A percentile compares a stretch with the other conserved stretches of the same genome.
phyloP scores from a whole-genome alignment of 2,329 filamentous ascomycete species.

The Elsinoe batatas region DNA sequence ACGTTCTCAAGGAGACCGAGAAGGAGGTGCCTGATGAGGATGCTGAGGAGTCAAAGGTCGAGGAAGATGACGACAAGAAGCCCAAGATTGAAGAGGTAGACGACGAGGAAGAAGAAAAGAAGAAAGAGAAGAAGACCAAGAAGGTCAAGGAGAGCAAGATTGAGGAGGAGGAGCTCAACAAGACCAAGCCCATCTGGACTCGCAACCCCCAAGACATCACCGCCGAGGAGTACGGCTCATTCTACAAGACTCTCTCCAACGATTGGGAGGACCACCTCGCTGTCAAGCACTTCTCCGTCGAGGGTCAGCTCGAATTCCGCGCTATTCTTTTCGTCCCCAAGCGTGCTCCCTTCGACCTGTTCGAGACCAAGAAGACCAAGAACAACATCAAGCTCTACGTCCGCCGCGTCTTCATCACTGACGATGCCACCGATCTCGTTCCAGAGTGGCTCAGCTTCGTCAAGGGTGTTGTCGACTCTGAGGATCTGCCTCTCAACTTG shows the following conservation, averaged over 20 bases:
- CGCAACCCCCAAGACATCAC: slow-evolving; percentile 93
- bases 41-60: slow-evolving; percentile 59
- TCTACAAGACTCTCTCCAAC: slow-evolving; percentile 99
- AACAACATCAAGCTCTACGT: slow-evolving; percentile 99
- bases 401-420: slow-evolving; percentile 99
- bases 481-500: slow-evolving; percentile 98
- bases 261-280: slow-evolving; percentile 99
- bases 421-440: slow-evolving; percentile 97
- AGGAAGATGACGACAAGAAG: slow-evolving; percentile 85
- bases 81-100: slow-evolving; percentile 72
- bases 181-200: slow-evolving; percentile 99
- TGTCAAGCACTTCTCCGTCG: slow-evolving; percentile 99
- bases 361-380: slow-evolving; percentile 99
- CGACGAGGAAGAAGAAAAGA: slow-evolving; percentile 68
- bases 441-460: slow-evolving; percentile 99
- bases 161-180: slow-evolving; percentile 99
- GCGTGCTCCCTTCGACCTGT: slow-evolving; percentile 98
- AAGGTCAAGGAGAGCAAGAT: slow-evolving; percentile 98
- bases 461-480: slow-evolving; percentile 99
- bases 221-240: slow-evolving; percentile 92
- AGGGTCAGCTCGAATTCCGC: slow-evolving; percentile 99
- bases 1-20: slow-evolving; percentile 98
- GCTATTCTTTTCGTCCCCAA: slow-evolving; percentile 99
- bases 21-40: slow-evolving; percentile 97
- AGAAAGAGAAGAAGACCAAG: slow-evolving; percentile 98